Evolutionary conservation across 1,139 yeast species (phyloP), one percentile per base, ranked within the genome.

Genomic region (Saccharomyces hybrid): DNA sequence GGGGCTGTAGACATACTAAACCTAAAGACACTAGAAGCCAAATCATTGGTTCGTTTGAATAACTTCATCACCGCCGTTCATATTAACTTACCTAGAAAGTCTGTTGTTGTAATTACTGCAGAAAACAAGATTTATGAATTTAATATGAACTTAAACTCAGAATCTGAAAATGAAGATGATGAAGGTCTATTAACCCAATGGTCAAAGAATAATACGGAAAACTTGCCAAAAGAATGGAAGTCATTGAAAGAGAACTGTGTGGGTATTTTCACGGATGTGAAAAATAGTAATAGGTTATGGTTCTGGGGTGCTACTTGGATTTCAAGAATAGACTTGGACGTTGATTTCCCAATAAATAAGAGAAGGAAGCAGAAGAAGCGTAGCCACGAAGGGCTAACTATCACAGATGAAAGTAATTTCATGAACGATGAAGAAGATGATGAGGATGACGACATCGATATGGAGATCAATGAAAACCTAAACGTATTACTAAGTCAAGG

Each of bases 241-340:
- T 70, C 76, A 6, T 74, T 81, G 55, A 81, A 79, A 31, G 95
- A 87, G 59, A 84, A 85, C 63, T 86, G 96, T 54, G 78, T 82
- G 59, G 97, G 96, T 8, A 71, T 87, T 28, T 88, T 87, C 65
- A 64, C 62, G 27, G 78, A 75, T 50, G 66, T 68, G 6, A 54
- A 60, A 2, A 64, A 70, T 48, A 65, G 73, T 1, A 74, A 78
- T 52, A 72, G 79, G 48, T 74, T 86, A 28, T 91, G 97, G 97
- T 70, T 90, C 19, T 90, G 88, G 80, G 96, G 97, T 2, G 78
- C 88, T n/a, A 80, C 81, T 52, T 93, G 97, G 96, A 67, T 91
- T 23, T 80, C 86, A 6, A 87, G 79, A 67, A 79, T 93, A 52
- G 93, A 91, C 67, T 73, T 88, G 58, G 70, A 78, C 14, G 70